phyloP scores from a whole-genome alignment of 2,329 filamentous ascomycete species.

The Zalaria sp. region DNA sequence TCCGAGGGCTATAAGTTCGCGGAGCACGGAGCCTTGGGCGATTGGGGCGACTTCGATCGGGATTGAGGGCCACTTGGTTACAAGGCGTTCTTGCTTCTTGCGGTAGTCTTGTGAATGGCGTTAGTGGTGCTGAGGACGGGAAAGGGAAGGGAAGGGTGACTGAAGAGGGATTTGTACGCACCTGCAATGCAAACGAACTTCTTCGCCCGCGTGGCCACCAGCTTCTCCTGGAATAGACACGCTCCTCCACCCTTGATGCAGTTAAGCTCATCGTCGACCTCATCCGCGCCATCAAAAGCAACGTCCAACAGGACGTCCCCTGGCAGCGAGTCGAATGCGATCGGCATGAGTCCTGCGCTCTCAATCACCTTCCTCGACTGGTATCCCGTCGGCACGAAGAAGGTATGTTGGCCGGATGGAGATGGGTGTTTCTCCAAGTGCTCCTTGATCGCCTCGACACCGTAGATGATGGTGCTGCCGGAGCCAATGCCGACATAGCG shows the following conservation, averaged over 20 bases:
- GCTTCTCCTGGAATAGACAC: slow-evolving; percentile 96
- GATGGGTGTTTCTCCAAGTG: slow-evolving; percentile 31
- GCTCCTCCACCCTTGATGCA: slow-evolving; percentile 96
- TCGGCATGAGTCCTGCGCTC: slow-evolving; percentile 59
- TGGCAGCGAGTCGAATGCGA: slow-evolving; percentile 64
- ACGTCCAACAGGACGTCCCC: slow-evolving; percentile 58
- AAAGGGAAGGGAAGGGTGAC: background rate
- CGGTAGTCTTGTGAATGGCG: slow-evolving; percentile 54
- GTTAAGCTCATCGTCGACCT: slow-evolving; percentile 88
- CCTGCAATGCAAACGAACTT: slow-evolving; percentile 80
- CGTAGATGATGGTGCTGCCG: slow-evolving; percentile 70
- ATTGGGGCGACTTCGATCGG: slow-evolving; percentile 90
- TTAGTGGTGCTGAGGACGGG: background rate
- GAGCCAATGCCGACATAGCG: slow-evolving; percentile 66
- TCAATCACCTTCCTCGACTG: slow-evolving; percentile 82
- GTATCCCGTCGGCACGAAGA: slow-evolving; percentile 84
- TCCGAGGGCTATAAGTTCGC: slow-evolving; percentile 58
- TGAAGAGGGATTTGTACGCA: slow-evolving; percentile 24
- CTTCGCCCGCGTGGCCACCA: slow-evolving; percentile 72
- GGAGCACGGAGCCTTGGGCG: slow-evolving; percentile 62
- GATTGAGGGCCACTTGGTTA: slow-evolving; percentile 65
- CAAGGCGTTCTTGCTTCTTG: slow-evolving; percentile 67
- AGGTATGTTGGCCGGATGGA: slow-evolving; percentile 45
- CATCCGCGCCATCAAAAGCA: slow-evolving; percentile 91
- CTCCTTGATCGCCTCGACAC: slow-evolving; percentile 63